These are phyloP conservation scores for Euphrasia arctica DNA, from an alignment of 305 asterid species.

Conservation along the genomic window DNA sequence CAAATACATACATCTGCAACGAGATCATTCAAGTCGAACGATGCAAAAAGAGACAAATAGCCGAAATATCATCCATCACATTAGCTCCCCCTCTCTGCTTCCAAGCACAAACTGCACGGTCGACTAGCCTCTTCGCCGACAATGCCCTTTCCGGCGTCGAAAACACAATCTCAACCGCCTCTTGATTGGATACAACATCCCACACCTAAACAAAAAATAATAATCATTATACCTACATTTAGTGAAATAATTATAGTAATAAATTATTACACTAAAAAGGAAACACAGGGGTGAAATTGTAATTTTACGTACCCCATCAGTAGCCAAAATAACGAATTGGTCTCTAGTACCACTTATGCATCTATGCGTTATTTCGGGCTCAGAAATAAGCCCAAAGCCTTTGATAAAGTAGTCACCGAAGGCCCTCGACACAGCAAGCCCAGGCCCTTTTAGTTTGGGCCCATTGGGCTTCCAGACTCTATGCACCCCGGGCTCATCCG, in stretches of 20 bases:
- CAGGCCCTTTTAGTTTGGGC: slow-evolving; percentile 55
- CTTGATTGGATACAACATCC: slow-evolving; percentile 83
- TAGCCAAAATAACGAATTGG: slow-evolving; percentile 66
- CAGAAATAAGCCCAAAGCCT: slow-evolving; percentile 78
- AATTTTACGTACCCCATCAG: slow-evolving; percentile 57
- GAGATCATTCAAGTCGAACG: slow-evolving; percentile 8
- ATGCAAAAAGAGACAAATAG: slow-evolving; percentile 67
- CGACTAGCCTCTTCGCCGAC: slow-evolving; percentile 64
- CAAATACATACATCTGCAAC: no score
- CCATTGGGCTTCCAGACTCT: slow-evolving; percentile 76
- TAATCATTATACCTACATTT: background rate
- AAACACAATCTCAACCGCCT: slow-evolving; percentile 68
- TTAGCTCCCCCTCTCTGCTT: slow-evolving; percentile 51
- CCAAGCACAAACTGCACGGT: slow-evolving; percentile 61
- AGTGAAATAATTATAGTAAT: background rate
- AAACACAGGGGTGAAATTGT: background rate
- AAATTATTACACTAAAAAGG: no score
- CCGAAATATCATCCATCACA: slow-evolving; percentile 77
- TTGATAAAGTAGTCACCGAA: slow-evolving; percentile 80
- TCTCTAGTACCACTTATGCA: slow-evolving; percentile 42
- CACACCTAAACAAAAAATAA: slow-evolving; percentile 44
- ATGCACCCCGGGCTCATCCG: slow-evolving; percentile 71
- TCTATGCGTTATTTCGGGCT: slow-evolving; percentile 66
- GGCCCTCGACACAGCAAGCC: slow-evolving; percentile 77
- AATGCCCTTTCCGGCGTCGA: slow-evolving; percentile 44